phyloP scores from a whole-genome alignment of 352 stramenopile genomes.

The Plasmopara viticola region DNA sequence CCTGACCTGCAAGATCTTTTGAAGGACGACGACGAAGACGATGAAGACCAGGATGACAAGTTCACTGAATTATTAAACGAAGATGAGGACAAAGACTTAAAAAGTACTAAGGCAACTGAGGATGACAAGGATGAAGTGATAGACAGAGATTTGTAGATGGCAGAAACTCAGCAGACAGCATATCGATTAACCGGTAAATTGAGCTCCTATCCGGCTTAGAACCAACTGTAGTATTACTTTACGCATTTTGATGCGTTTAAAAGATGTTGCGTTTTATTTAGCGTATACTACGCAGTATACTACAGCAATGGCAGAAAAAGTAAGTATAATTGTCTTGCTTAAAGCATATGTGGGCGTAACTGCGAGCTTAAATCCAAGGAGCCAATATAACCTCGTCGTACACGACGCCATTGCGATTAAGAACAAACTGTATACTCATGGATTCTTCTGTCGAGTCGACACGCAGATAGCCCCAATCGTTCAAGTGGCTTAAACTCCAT shows the following conservation, averaged over 20 bases:
- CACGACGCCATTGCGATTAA: conserved; percentile 74
- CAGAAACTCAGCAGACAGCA: conserved; percentile 13
- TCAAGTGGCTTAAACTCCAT: conserved; percentile 76
- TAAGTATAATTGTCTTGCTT: background rate
- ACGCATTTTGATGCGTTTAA: too few relatives aligned
- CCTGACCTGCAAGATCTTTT: conserved; percentile 81
- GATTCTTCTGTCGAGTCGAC: conserved; percentile 51
- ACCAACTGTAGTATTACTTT: background rate
- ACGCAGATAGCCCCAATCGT: conserved; percentile 74
- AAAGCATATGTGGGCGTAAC: background rate
- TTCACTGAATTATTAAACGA: conserved; percentile 81
- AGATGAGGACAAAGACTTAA: conserved; percentile 46
- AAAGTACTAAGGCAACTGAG: conserved; percentile 24
- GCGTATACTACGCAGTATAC: too few relatives aligned
- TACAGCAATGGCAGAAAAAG: too few relatives aligned
- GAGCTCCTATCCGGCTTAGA: background rate
- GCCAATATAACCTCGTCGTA: conserved; percentile 70
- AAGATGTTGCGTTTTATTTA: too few relatives aligned
- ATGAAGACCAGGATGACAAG: conserved; percentile 63
- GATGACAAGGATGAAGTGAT: conserved; percentile 35
- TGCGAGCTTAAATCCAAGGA: conserved; percentile 37
- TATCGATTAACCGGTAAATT: conserved; percentile 14
- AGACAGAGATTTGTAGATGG: conserved; percentile 65
- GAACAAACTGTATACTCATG: conserved; percentile 71
- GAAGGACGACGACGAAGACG: conserved; percentile 79